Conservation (phyloP, 495 filamentous ascomycete genomes). For the Neurospora pannonica region DNA sequence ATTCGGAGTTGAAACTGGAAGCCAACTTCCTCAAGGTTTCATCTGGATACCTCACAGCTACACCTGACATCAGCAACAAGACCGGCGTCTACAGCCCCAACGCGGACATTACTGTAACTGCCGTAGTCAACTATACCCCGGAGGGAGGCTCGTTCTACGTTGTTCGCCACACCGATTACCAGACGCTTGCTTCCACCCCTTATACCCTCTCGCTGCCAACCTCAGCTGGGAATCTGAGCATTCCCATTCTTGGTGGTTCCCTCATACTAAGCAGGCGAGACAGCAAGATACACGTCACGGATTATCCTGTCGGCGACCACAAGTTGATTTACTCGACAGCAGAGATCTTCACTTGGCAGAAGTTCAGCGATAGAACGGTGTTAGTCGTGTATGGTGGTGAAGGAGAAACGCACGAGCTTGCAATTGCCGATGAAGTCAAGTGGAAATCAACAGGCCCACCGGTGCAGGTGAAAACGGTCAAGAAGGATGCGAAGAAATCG, state of each 20-base stretch:
- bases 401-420: conserved; percentile 62
- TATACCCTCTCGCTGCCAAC: conserved; percentile 58
- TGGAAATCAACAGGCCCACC: conserved; percentile 27
- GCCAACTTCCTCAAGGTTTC: conserved; percentile 64
- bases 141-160: conserved; percentile 47
- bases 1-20: conserved; percentile 66
- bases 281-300: conserved; percentile 62
- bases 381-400: conserved; percentile 62
- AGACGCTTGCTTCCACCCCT: neutral
- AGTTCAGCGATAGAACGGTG: conserved; percentile 34
- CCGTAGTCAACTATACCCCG: conserved; percentile 35
- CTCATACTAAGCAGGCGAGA: conserved; percentile 63
- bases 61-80: conserved; percentile 27
- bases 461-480: neutral
- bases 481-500: neutral
- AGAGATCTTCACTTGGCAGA: conserved; percentile 59
- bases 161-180: conserved; percentile 53
- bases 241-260: conserved; percentile 54
- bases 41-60: conserved; percentile 53
- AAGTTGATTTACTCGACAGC: conserved; percentile 66
- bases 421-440: conserved; percentile 44
- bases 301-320: conserved; percentile 57
- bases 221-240: conserved; percentile 46
- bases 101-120: conserved; percentile 49
- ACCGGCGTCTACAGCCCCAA: conserved; percentile 35